Base-by-base conservation (phyloP, 148 eudicot genomes). In the Cornus controversa region DNA sequence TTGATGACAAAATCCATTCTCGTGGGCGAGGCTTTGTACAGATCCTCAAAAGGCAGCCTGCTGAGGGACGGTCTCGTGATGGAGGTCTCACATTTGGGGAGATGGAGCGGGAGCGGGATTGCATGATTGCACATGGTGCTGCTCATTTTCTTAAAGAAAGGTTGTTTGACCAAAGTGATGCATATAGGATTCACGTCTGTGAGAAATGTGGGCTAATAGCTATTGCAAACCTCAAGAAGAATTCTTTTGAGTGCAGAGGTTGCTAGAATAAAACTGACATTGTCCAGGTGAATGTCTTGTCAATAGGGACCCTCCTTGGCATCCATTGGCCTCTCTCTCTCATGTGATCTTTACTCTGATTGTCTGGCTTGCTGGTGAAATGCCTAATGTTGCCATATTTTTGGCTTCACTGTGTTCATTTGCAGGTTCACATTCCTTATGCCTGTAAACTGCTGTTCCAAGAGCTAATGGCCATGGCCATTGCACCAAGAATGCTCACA, bases 51-150 rank as follows among this genome's bases (percentile, higher is more conserved):
- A 85, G 99, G 84, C 99, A 96, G 80, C 99, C 99, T 40, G 99
- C 98, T 37, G 99, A 96, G 77, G 99, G 99, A 23, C 85, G 98
- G 31, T 96, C 99, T 31, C 98, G 99, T 77, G 99, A 96, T 81
- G 99, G 98, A 50, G 98, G 99, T 69, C 95, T 93, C 10, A 89
- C 98, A 16, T 96, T 96, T 78, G 99, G 99, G 50, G 99, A 96
- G 85, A 96, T 96, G 99, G 99, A 96, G 77, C 82, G 98, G 99
- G 99, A 96, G 77, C 82, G 98, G 62, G 99, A 96, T 69, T 96
- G 99, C 54, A 96, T 96, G 97, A 96, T 96, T 86, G 99, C 99
- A 0, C 99, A 96, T 77, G 99, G 98, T 70, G 99, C 99, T 63
- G 99, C 99, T 28, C 92, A 93, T 67, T 96, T 96, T 64, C 90